Percentiles rank a stretch among this genome's conserved stretches.
phyloP scores from a whole-genome alignment of 768 basidiomycete genomes.

The Rhodosporidiobolus sp. region DNA sequence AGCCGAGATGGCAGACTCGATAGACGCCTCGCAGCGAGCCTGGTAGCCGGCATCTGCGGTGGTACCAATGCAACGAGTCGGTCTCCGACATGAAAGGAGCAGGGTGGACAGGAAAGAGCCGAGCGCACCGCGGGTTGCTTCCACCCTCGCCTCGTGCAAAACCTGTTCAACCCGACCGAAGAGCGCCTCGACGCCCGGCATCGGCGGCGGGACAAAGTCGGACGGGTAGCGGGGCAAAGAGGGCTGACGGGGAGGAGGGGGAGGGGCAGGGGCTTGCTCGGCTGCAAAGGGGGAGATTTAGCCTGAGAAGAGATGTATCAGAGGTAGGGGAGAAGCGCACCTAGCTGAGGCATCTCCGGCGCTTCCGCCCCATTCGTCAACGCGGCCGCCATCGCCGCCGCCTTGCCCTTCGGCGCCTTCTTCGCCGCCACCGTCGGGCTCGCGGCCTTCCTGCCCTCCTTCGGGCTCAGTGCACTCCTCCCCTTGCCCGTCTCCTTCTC shows the following conservation, averaged over 20 bases:
- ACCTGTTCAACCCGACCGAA: background rate
- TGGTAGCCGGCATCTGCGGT: background rate
- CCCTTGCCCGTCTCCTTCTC: no score
- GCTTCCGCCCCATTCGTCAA: background rate
- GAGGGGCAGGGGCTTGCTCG: no score
- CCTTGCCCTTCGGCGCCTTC: no score
- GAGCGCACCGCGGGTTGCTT: background rate
- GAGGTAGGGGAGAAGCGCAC: background rate
- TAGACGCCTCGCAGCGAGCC: background rate
- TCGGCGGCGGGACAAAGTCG: background rate
- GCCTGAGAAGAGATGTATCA: no score
- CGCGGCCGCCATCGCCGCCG: background rate
- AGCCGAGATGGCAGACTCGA: background rate
- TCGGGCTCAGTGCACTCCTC: no score
- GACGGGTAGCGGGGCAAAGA: background rate
- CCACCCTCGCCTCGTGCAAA: background rate
- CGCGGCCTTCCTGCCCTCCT: no score
- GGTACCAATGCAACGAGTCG: no score
- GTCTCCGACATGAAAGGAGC: background rate
- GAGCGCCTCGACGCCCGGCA: background rate
- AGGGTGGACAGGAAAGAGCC: accelerated
- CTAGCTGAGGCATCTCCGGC: background rate
- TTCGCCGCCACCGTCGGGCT: no score
- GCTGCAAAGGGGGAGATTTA: background rate
- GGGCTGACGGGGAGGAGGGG: background rate